phyloP scores from a whole-genome alignment of 768 basidiomycete genomes.

The Mycena polygramma region DNA sequence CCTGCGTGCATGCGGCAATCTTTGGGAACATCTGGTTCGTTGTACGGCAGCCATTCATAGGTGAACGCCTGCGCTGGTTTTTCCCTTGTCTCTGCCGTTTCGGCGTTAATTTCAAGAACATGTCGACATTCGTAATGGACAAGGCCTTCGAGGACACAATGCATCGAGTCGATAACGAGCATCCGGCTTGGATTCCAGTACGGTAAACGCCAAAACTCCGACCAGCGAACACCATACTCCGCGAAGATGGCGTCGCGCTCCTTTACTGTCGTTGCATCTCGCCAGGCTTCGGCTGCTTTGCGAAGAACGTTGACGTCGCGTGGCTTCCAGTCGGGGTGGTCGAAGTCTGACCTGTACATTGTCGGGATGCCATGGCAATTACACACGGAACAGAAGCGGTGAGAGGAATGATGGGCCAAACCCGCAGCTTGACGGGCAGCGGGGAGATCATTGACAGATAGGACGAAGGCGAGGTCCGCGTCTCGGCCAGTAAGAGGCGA shows the following conservation, averaged over 20 bases:
- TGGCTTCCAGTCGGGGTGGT: constrained; percentile 21
- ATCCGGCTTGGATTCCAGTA: constrained; percentile 45
- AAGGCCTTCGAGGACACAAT: constrained; percentile 40
- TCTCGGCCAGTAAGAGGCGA: background rate
- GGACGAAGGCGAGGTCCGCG: constrained; percentile 12
- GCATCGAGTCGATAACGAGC: constrained; percentile 47
- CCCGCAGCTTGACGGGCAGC: constrained; percentile 40
- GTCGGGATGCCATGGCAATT: constrained; percentile 29
- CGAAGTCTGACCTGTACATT: constrained; percentile 21
- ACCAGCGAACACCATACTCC: constrained; percentile 40
- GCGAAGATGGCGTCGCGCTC: constrained; percentile 35
- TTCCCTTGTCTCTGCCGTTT: background rate
- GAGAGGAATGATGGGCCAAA: constrained; percentile 30
- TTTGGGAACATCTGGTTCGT: background rate
- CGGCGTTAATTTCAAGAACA: constrained; percentile 28
- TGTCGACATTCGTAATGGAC: constrained; percentile 24
- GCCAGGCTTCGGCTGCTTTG: constrained; percentile 31
- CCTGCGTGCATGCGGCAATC: background rate
- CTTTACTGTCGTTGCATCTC: constrained; percentile 17
- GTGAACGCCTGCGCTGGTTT: background rate
- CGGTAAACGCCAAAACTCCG: constrained; percentile 40
- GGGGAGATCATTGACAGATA: constrained; percentile 45
- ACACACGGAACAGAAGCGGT: constrained; percentile 44
- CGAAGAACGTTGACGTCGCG: constrained; percentile 23
- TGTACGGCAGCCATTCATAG: background rate